A percentile compares a stretch with the other conserved stretches of the same genome.
Conservation (phyloP, 305 asterid species). For the Lippia alba region DNA sequence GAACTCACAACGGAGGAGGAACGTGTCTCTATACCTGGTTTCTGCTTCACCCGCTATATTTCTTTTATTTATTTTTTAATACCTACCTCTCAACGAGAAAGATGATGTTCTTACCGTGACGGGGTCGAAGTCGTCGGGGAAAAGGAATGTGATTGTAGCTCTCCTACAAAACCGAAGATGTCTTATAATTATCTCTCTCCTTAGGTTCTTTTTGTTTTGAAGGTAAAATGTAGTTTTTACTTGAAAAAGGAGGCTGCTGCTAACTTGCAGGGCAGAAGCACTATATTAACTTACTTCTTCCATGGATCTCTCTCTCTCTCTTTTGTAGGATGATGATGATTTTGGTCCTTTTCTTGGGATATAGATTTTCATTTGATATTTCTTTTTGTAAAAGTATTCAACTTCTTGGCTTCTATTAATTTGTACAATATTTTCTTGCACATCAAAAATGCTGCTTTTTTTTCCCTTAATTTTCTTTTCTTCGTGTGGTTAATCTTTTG, state of each 20-base stretch:
- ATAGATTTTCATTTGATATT: constrained; percentile 43
- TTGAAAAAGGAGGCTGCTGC: constrained; percentile 44
- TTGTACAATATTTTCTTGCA: constrained; percentile 47
- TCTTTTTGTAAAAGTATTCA: constrained; percentile 51
- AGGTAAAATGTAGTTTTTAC: constrained; percentile 59
- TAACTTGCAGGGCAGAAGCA: constrained; percentile 55
- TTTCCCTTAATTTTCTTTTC: not conserved
- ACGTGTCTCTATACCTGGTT: constrained; percentile 45
- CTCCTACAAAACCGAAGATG: constrained; percentile 56
- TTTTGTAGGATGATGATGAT: constrained; percentile 56
- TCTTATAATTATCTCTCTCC: constrained; percentile 41
- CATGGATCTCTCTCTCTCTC: constrained; percentile 35
- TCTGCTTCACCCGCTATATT: constrained; percentile 33
- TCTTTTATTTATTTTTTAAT: constrained; percentile 36
- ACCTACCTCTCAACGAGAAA: constrained; percentile 46
- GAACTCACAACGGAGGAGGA: constrained; percentile 34
- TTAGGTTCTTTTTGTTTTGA: constrained; percentile 36
- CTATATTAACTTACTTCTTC: constrained; percentile 41
- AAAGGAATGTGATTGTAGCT: constrained; percentile 56
- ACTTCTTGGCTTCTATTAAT: constrained; percentile 45
- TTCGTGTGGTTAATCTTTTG: not conserved
- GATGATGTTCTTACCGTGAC: constrained; percentile 49
- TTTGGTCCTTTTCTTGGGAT: constrained; percentile 46
- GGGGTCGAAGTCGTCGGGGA: constrained; percentile 55
- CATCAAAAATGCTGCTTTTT: constrained; percentile 3